Percentiles rank a stretch among this genome's conserved stretches.
Evolutionary conservation across 2,329 filamentous ascomycete genomes (phyloP).

Genomic region (Hypoxylon sp.): DNA sequence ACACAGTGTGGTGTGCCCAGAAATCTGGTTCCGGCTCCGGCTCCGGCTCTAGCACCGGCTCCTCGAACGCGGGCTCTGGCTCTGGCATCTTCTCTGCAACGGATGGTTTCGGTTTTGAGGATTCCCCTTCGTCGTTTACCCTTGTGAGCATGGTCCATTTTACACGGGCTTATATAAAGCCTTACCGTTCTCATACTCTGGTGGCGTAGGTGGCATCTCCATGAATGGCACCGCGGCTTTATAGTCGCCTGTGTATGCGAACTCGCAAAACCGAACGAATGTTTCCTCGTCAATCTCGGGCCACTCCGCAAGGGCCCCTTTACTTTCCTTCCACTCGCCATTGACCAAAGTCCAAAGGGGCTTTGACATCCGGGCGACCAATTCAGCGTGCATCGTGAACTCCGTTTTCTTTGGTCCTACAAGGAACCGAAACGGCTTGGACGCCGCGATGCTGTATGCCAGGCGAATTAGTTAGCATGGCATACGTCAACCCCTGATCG

Average conservation of each 20-base stretch:
- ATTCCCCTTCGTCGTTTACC: background rate
- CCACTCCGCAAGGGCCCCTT: constrained; percentile 58
- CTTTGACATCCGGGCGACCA: constrained; percentile 61
- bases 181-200: constrained; percentile 6
- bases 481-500: background rate
- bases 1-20: background rate
- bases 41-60: background rate
- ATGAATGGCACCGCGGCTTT: constrained; percentile 51
- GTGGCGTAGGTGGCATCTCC: background rate
- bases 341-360: constrained; percentile 61
- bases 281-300: constrained; percentile 64
- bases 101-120: background rate
- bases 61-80: background rate
- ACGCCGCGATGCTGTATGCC: constrained; percentile 35
- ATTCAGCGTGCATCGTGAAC: constrained; percentile 61
- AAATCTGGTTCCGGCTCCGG: background rate
- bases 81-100: background rate
- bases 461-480: background rate
- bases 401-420: constrained; percentile 62
- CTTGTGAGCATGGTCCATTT: background rate
- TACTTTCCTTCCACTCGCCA: constrained; percentile 61
- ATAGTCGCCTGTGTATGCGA: constrained; percentile 65
- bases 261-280: constrained; percentile 64
- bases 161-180: no score
- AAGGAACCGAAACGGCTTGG: constrained; percentile 52